A percentile compares a stretch with the other conserved stretches of the same genome.
These are phyloP conservation scores for Tulasnella sp. DNA, from an alignment of 768 basidiomycete species.

Conservation along the genomic window DNA sequence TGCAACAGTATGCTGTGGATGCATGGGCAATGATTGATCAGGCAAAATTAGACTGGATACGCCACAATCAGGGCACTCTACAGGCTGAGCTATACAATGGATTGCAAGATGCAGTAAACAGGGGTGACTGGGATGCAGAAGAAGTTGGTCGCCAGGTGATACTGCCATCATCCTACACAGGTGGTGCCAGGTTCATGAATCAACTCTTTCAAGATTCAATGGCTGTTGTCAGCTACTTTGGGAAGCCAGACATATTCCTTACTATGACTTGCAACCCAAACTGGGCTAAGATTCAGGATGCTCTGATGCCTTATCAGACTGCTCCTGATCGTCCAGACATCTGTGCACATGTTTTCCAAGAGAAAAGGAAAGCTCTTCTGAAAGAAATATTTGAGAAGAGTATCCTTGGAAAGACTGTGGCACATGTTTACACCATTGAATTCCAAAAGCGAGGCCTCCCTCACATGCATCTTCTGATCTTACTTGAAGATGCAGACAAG, in stretches of 20 bases:
- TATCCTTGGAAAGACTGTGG: conserved; percentile 33
- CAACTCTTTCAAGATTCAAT: conserved; percentile 20
- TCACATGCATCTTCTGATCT: conserved; percentile 40
- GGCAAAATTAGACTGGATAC: neutral
- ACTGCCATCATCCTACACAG: conserved; percentile 16
- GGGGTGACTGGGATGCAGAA: neutral
- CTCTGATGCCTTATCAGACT: conserved; percentile 15
- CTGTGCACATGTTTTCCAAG: conserved; percentile 34
- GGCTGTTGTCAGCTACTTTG: conserved; percentile 17
- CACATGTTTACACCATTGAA: conserved; percentile 40
- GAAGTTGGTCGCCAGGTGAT: conserved; percentile 11
- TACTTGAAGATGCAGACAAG: conserved; percentile 27
- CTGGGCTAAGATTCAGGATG: conserved; percentile 17
- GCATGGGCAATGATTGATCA: conserved; percentile 8
- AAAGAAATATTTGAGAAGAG: conserved; percentile 28
- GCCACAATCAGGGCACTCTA: conserved; percentile 3
- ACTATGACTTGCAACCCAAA: conserved; percentile 18
- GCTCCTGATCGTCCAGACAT: conserved; percentile 33
- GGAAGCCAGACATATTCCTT: conserved; percentile 17
- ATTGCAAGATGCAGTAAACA: conserved; percentile 9
- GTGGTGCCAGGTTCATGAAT: conserved; percentile 16
- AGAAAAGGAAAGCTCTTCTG: conserved; percentile 30
- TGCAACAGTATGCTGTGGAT: conserved; percentile 8
- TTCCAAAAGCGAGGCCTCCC: conserved; percentile 47
- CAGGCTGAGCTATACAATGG: conserved; percentile 5